A percentile compares a stretch with the other conserved stretches of the same genome.
These are phyloP conservation scores for Penicillium chermesinum DNA, from an alignment of 495 filamentous ascomycete genomes.

Conservation along the genomic window DNA sequence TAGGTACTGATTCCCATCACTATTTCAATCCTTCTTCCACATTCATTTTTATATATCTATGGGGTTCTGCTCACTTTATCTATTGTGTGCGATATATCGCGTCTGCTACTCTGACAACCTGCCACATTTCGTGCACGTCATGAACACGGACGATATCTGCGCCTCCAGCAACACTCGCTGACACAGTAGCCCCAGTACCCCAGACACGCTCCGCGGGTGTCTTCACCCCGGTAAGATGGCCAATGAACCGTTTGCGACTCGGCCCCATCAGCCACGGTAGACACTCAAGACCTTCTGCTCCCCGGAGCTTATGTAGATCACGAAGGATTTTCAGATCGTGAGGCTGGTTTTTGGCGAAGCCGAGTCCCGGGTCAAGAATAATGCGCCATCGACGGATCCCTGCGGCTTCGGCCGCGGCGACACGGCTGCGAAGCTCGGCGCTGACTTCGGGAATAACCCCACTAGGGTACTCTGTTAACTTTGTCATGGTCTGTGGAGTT, in stretches of 20 bases:
- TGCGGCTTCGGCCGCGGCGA: constrained; percentile 72
- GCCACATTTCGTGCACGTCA: constrained; percentile 85
- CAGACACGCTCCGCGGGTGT: constrained; percentile 60
- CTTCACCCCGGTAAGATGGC: constrained; percentile 73
- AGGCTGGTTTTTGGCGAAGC: constrained; percentile 77
- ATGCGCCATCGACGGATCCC: constrained; percentile 91
- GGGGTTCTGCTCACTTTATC: not conserved
- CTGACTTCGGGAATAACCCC: constrained; percentile 69
- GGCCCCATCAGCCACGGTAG: constrained; percentile 88
- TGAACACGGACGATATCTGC: constrained; percentile 94
- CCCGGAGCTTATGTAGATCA: constrained; percentile 56
- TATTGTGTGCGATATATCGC: constrained; percentile 64
- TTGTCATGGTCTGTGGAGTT: constrained; percentile 75
- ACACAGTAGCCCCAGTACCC: constrained; percentile 87
- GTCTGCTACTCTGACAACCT: constrained; percentile 85
- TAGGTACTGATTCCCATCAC: too few species aligned
- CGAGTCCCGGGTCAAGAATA: constrained; percentile 88
- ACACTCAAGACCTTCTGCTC: constrained; percentile 57
- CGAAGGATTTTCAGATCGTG: constrained; percentile 80
- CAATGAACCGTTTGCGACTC: constrained; percentile 88
- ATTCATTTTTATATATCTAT: not conserved
- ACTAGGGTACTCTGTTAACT: constrained; percentile 61
- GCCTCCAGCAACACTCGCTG: constrained; percentile 82
- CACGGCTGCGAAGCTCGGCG: constrained; percentile 61
- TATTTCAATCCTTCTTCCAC: not conserved